phyloP scores from a whole-genome alignment of 2,329 filamentous ascomycete species.

The Stagonosporopsis chrysanthemi region DNA sequence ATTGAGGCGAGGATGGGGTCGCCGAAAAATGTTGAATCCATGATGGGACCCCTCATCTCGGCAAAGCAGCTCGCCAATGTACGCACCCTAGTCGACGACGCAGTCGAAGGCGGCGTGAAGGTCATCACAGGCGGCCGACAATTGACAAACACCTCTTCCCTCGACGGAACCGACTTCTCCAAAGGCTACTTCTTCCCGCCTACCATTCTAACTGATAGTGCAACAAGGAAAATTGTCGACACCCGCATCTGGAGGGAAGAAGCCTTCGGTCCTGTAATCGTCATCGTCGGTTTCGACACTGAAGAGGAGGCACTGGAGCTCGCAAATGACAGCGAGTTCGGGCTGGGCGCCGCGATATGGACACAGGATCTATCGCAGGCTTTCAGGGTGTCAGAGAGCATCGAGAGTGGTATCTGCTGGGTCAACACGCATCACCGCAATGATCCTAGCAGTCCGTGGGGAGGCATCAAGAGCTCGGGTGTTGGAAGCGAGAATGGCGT shows the following conservation, averaged over 20 bases:
- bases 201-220: constrained; percentile 50
- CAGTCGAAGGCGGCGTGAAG: constrained; percentile 47
- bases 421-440: constrained; percentile 70
- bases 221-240: constrained; percentile 42
- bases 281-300: constrained; percentile 56
- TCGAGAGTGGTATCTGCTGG: constrained; percentile 60
- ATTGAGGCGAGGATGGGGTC: constrained; percentile 64
- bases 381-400: constrained; percentile 55
- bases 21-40: constrained; percentile 63
- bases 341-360: constrained; percentile 60
- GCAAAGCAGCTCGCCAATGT: constrained; percentile 56
- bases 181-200: constrained; percentile 61
- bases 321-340: constrained; percentile 61
- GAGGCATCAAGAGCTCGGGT: constrained; percentile 67
- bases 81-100: constrained; percentile 46
- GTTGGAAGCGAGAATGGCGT: constrained; percentile 77
- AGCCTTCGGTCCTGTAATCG: constrained; percentile 62
- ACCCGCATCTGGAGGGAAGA: constrained; percentile 55
- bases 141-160: constrained; percentile 56
- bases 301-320: constrained; percentile 57
- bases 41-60: constrained; percentile 72
- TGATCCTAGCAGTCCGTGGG: constrained; percentile 75
- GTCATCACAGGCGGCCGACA: constrained; percentile 59
- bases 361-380: constrained; percentile 59
- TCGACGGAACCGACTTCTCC: constrained; percentile 62